phyloP scores from a whole-genome alignment of 2,329 filamentous ascomycete genomes.

The Grosmannia clavigera region DNA sequence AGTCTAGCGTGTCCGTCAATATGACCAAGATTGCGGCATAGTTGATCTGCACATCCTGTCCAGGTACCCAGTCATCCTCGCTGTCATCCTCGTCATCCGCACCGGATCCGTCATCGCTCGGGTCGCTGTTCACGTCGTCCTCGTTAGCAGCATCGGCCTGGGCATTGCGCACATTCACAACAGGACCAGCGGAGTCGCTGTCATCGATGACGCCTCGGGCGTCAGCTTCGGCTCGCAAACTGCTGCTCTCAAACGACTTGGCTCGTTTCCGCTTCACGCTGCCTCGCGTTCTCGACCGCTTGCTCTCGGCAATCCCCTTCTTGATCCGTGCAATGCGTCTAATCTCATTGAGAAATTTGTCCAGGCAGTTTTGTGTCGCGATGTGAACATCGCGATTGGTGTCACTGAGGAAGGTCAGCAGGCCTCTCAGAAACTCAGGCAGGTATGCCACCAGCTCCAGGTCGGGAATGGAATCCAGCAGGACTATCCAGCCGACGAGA shows the following conservation, averaged over 20 bases:
- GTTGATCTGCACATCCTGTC: slow-evolving; percentile 92
- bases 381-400: slow-evolving; percentile 90
- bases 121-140: slow-evolving; percentile 85
- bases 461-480: slow-evolving; percentile 93
- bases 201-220: slow-evolving; percentile 44
- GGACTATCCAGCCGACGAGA: slow-evolving; percentile 86
- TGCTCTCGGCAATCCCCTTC: slow-evolving; percentile 80
- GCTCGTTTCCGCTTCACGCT: slow-evolving; percentile 53
- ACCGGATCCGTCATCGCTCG: slow-evolving; percentile 71
- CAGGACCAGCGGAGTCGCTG: slow-evolving; percentile 32
- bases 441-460: slow-evolving; percentile 87
- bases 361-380: slow-evolving; percentile 75
- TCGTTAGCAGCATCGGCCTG: slow-evolving; percentile 43
- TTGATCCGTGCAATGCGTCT: slow-evolving; percentile 89
- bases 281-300: slow-evolving; percentile 44
- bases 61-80: slow-evolving; percentile 93
- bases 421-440: slow-evolving; percentile 78
- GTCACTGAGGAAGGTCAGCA: slow-evolving; percentile 87
- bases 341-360: slow-evolving; percentile 86
- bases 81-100: slow-evolving; percentile 48
- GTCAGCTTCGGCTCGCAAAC: slow-evolving; percentile 37
- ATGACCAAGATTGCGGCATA: slow-evolving; percentile 88
- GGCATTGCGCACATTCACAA: slow-evolving; percentile 40
- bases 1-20: slow-evolving; percentile 76
- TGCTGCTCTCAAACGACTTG: slow-evolving; percentile 51